Evolutionary conservation across 2,329 filamentous ascomycete genomes (phyloP), one percentile per base, ranked within the genome.

Genomic region (Colletotrichum tabaci): DNA sequence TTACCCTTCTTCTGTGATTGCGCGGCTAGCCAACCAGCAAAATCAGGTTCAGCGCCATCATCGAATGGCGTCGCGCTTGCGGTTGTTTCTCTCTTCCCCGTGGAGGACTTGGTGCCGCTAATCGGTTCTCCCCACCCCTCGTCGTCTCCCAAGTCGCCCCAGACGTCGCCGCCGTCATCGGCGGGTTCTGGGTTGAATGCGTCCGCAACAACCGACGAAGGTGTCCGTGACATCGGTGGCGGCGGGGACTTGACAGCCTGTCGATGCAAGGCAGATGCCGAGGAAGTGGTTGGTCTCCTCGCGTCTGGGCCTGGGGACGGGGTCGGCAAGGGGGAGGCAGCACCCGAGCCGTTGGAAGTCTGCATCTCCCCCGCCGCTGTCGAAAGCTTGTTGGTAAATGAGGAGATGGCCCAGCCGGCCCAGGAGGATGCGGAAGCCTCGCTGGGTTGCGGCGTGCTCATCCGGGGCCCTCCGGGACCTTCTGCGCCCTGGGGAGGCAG

Each of bases 391-490:
- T 98, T 98, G 2, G 96, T 98, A 79, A 99, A 99, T 1, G 95
- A 98, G 0, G 96, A 98, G 66, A 99, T 98, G 1, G 96, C 96
- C 96, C 96, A 99, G 15, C 96, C 96, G 1, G 96, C 91, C 96
- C 96, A 98, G 4, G 88, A 87, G 3, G 91, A 91, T 26, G 88
- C 85, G 65, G 92, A 88, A 49, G 87, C 89, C 56, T 84, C 82
- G 72, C 78, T 81, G 2, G 88, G 84, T 72, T 94, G 93, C 1
- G 94, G 92, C 1, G 93, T 96, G 73, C 92, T 91, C 87, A 97
- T 96, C 44, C 94, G 90, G 1, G 94, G 92, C 0, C 89, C 87
- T 23, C 82, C 84, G 5, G 84, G 84, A 30, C 86, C 82, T 15
- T 87, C 81, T 3, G 88, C 83, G 30, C 85, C 85, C 21, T 91